Evolutionary conservation across 176 grass and related monocot genomes (phyloP), one percentile per base, ranked within the genome.

Genomic region (Oryza punctata): DNA sequence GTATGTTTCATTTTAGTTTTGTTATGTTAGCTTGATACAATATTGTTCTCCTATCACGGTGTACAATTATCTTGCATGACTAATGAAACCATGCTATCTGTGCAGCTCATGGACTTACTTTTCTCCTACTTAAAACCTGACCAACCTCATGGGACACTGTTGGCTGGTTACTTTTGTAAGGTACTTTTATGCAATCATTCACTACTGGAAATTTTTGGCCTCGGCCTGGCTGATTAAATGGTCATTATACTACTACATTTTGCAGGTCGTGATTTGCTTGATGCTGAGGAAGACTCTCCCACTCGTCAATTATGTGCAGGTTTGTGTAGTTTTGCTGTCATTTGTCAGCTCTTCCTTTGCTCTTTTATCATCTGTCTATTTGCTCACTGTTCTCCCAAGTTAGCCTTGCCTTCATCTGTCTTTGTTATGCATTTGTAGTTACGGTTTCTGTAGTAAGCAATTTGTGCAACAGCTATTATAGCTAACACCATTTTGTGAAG

Each of bases 141-240:
- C 74, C 85, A 73, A 21, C 65, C 89, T 57, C 96, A 92, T 75
- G 87, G 89, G 30, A 92, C 96, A 67, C 83, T 99, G 35, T 83
- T 86, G 3, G 91, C 96, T 54, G 96, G 96, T 78, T 99, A 99
- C 82, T 99, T 99, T 77, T 87, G 91, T 52, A 99, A 96, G 96
- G 96, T 99, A 87, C 72, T 86, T 59, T 86, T 84, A 81, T 35
- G 78, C 57, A 76, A 50, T 46, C 68, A 54, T 88, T 69, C 67
- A 65, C 43, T 78, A 52, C 45, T 52, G 11, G 27, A 60, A 63
- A 49, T 10, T 67, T 84, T 52, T 59, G 21, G 9, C 74, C 28
- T 68, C 46, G 49, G 9, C 37, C 45, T 54, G 11, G 35, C 23
- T 27, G 27, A 73, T 67, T 63, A 78, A 73, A 78, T 79, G 59